Percentiles rank a stretch among this genome's conserved stretches.
phyloP scores from a whole-genome alignment of 805 yeast species.

The Jamesozyma piceae region DNA sequence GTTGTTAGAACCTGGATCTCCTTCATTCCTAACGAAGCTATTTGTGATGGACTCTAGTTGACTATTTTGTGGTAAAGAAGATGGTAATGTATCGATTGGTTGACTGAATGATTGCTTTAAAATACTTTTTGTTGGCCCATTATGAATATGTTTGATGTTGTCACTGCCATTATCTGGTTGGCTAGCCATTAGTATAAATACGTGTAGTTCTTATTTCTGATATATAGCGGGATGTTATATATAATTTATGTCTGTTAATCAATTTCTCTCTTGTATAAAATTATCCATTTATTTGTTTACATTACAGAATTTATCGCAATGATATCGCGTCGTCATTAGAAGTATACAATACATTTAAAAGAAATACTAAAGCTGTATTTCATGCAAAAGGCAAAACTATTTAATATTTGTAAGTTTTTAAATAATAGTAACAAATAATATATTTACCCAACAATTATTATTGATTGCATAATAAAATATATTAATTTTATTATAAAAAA shows the following conservation, averaged over 20 bases:
- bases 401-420: no score
- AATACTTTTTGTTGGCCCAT: slow-evolving; percentile 7
- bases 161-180: not conserved
- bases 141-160: not conserved
- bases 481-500: no score
- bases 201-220: not conserved
- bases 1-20: slow-evolving; percentile 15
- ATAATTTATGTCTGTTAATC: not conserved
- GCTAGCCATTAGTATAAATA: not conserved
- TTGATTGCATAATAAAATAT: no score
- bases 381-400: no score
- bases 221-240: not conserved
- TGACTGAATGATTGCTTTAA: slow-evolving; percentile 7
- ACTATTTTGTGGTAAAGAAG: not conserved
- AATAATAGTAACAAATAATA: no score
- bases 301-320: not conserved
- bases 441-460: no score
- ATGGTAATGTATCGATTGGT: not conserved
- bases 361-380: no score
- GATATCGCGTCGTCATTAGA: no score
- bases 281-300: not conserved
- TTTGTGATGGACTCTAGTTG: not conserved
- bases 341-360: no score
- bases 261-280: not conserved
- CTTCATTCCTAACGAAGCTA: slow-evolving; percentile 3